Evolutionary conservation across 345 rosid genomes (phyloP).

Genomic region (Corymbia maculata): DNA sequence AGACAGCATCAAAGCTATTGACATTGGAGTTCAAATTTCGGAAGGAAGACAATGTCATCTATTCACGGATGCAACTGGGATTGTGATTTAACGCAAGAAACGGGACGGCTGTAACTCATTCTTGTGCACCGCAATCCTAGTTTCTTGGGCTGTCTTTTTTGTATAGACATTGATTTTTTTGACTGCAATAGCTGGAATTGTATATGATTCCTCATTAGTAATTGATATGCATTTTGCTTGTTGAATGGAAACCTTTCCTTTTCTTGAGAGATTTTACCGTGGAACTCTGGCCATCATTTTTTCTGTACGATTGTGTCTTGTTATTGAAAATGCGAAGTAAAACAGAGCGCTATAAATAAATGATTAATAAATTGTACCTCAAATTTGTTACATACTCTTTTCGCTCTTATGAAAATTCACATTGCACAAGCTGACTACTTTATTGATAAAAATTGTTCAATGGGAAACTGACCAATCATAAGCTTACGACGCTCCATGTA

Average conservation of each 20-base stretch:
- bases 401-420: background rate
- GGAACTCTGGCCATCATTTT: background rate
- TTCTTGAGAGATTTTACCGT: background rate
- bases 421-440: background rate
- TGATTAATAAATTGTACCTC: too few relatives aligned
- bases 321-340: background rate
- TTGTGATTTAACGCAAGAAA: background rate
- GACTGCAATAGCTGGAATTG: background rate
- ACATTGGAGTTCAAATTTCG: background rate
- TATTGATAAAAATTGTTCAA: background rate
- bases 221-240: background rate
- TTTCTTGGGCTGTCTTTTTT: background rate
- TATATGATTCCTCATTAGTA: background rate
- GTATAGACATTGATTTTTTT: background rate
- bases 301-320: too few relatives aligned
- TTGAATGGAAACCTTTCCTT: background rate
- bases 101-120: background rate
- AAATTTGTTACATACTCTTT: too few relatives aligned
- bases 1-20: background rate
- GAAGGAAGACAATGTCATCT: background rate
- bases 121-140: background rate
- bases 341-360: too few relatives aligned
- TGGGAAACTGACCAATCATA: background rate
- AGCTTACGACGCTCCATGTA: background rate
- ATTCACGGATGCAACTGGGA: background rate